Conservation (phyloP, 208 protist genomes). For the Crithidia brevicula region DNA sequence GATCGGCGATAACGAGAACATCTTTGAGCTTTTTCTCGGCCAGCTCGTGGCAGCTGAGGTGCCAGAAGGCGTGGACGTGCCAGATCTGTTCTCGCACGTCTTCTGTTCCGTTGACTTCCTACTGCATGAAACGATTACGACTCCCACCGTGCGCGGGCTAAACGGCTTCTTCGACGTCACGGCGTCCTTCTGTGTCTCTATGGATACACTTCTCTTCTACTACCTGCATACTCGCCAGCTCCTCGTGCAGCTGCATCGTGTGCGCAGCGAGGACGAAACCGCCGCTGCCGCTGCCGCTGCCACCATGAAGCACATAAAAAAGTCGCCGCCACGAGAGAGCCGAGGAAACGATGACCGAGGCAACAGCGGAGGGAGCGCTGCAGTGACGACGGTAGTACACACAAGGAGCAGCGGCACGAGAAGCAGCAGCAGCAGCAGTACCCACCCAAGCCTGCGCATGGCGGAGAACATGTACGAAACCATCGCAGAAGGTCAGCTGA, state of each 20-base stretch:
- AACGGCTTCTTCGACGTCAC: conserved; percentile 93
- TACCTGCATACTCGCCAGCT: conserved; percentile 86
- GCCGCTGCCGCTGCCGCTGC: conserved; percentile 24
- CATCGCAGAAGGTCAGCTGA: conserved; percentile 78
- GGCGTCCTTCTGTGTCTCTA: conserved; percentile 81
- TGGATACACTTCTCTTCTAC: conserved; percentile 88
- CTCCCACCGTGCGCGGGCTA: conserved; percentile 74
- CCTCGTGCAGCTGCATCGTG: conserved; percentile 85
- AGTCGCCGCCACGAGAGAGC: neutral
- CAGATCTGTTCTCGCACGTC: conserved; percentile 52
- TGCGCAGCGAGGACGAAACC: conserved; percentile 74
- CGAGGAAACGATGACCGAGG: neutral
- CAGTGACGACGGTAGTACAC: too few relatives aligned
- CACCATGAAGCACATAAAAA: neutral
- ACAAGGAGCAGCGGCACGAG: conserved; percentile 5
- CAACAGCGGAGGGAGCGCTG: neutral
- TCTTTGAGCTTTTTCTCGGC: conserved; percentile 91
- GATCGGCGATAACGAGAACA: conserved; percentile 64
- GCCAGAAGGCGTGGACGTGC: conserved; percentile 47
- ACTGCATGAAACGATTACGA: conserved; percentile 89
- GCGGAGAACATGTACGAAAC: conserved; percentile 79
- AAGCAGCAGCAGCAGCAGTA: conserved; percentile 20
- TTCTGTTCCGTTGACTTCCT: conserved; percentile 92
- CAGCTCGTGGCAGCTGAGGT: conserved; percentile 80
- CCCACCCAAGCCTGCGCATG: conserved; percentile 34